Conservation (phyloP, 1,284 basidiomycete genomes). For the Cerioporus squamosus region DNA sequence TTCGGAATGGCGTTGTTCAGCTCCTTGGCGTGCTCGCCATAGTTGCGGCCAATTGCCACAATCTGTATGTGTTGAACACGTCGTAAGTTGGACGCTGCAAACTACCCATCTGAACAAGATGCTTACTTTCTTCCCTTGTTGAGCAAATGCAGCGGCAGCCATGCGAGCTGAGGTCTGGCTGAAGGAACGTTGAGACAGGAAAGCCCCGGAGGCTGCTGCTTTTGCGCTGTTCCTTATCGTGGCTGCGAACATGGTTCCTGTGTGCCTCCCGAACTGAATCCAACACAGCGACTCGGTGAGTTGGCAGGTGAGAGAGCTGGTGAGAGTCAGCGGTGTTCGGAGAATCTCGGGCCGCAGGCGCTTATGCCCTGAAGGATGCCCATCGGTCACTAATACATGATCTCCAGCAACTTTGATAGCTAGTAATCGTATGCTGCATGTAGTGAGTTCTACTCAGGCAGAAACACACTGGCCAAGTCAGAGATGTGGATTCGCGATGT, state of each 20-base stretch:
- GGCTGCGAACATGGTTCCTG: constrained; percentile 11
- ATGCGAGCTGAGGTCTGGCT: constrained; percentile 24
- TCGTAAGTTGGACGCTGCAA: neutral
- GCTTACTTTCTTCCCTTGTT: constrained; percentile 51
- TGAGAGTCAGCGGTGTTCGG: neutral
- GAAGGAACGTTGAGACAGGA: constrained; percentile 13
- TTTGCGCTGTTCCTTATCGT: constrained; percentile 1
- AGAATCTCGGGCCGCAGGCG: too few species aligned
- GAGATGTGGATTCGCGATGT: too few species aligned
- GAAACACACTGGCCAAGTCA: too few species aligned
- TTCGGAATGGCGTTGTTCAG: constrained; percentile 89
- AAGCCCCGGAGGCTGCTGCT: neutral
- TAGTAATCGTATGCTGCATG: too few species aligned
- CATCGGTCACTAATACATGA: too few species aligned
- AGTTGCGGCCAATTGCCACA: constrained; percentile 89
- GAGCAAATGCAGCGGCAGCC: constrained; percentile 49
- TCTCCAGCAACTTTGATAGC: too few species aligned
- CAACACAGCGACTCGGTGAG: too few species aligned
- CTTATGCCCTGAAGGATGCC: too few species aligned
- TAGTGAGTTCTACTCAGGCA: too few species aligned
- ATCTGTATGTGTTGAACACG: constrained; percentile 61
- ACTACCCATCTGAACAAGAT: neutral
- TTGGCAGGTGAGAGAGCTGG: too few species aligned
- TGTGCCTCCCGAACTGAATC: neutral
- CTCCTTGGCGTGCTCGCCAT: constrained; percentile 89